Evolutionary conservation across 2,329 filamentous ascomycete species (phyloP).

Genomic region (Thyridium curvatum): DNA sequence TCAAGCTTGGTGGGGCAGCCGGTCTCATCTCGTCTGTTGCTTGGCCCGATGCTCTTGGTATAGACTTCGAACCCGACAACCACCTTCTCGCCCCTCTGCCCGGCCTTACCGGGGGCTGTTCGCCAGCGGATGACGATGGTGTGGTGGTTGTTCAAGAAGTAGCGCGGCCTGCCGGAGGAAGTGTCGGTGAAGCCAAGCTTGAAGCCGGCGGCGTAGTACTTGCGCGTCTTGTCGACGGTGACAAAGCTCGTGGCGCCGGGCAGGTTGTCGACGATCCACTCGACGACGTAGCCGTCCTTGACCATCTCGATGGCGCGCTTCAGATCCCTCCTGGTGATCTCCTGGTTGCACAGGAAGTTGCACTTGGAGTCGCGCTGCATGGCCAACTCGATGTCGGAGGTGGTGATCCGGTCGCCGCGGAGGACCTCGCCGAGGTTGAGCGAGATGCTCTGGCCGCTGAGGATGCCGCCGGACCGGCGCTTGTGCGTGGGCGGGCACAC

Average conservation of each 20-base stretch:
- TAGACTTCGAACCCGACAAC: constrained; percentile 89
- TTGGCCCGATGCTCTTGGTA: constrained; percentile 69
- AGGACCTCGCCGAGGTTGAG: constrained; percentile 84
- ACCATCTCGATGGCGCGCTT: constrained; percentile 66
- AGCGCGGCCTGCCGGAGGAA: constrained; percentile 52
- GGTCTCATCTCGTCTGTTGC: constrained; percentile 49
- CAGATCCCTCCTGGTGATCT: constrained; percentile 59
- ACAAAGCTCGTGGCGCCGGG: constrained; percentile 86
- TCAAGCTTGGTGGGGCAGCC: constrained; percentile 66
- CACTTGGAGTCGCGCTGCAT: constrained; percentile 74
- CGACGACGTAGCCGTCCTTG: constrained; percentile 73
- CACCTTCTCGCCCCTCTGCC: constrained; percentile 66
- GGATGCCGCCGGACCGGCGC: constrained; percentile 57
- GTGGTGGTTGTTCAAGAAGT: constrained; percentile 82
- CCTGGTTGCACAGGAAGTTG: constrained; percentile 63
- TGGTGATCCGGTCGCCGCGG: constrained; percentile 77
- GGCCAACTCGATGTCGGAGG: constrained; percentile 73
- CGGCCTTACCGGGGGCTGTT: constrained; percentile 60
- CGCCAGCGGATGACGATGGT: constrained; percentile 79
- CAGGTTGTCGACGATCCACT: constrained; percentile 91
- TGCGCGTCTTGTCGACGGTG: constrained; percentile 74
- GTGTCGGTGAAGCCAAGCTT: constrained; percentile 75
- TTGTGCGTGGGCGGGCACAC: constrained; percentile 73
- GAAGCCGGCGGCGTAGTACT: constrained; percentile 87
- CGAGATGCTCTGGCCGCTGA: constrained; percentile 71